Conservation (phyloP, 1,284 basidiomycete genomes). For the Mrakiaceae sp. region DNA sequence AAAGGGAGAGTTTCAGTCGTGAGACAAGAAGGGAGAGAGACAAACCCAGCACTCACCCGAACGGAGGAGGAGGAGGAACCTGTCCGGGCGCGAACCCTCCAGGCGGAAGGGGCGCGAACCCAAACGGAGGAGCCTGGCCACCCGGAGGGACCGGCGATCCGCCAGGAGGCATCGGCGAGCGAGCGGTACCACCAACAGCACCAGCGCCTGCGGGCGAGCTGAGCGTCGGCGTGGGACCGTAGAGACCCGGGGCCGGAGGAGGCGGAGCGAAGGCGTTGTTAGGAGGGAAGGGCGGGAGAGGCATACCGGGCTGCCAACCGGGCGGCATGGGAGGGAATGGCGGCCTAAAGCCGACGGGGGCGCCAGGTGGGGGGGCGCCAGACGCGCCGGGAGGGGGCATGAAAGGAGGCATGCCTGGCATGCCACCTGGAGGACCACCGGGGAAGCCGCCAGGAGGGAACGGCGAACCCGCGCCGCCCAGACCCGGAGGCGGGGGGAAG, state of each 20-base stretch:
- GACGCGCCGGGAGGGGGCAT: slow-evolving; percentile 24
- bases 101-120: too few relatives aligned
- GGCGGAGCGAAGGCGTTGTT: slow-evolving; percentile 26
- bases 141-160: too few relatives aligned
- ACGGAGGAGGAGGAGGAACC: background rate
- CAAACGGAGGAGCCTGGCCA: too few relatives aligned
- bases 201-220: too few relatives aligned
- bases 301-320: slow-evolving; percentile 23
- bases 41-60: background rate
- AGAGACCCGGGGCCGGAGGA: slow-evolving; percentile 17
- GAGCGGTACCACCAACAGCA: too few relatives aligned
- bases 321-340: slow-evolving; percentile 32
- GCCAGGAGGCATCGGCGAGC: too few relatives aligned
- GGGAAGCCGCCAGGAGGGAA: slow-evolving; percentile 24
- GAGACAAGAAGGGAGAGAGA: background rate
- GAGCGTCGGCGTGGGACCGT: too few relatives aligned
- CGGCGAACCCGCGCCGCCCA: slow-evolving; percentile 1
- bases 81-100: too few relatives aligned
- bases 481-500: slow-evolving; percentile 43
- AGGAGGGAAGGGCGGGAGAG: slow-evolving; percentile 34
- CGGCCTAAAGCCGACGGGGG: slow-evolving; percentile 19
- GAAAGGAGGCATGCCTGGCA: slow-evolving; percentile 35
- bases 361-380: slow-evolving; percentile 11
- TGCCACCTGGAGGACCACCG: slow-evolving; percentile 31
- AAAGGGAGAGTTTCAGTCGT: too few relatives aligned